Evolutionary conservation across 1,139 yeast genomes (phyloP).

Genomic region (Fermentozyma sake): DNA sequence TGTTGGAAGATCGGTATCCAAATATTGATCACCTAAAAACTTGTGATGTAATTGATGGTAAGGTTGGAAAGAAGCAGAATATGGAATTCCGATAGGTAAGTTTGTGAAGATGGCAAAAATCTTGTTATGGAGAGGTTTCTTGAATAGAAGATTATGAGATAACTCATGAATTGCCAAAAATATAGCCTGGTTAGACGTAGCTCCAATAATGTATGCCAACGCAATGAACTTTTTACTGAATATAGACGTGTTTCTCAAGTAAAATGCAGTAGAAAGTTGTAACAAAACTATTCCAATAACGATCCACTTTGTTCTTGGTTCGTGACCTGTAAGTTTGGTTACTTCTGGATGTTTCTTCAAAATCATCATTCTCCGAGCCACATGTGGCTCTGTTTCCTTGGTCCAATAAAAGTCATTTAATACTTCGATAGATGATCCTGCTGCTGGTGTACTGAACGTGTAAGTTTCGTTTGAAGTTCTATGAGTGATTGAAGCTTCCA

Average conservation of each 20-base stretch:
- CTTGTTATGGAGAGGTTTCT: constrained; percentile 70
- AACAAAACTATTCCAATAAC: constrained; percentile 58
- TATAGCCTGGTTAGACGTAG: constrained; percentile 77
- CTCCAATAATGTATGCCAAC: constrained; percentile 76
- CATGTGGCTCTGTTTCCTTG: constrained; percentile 76
- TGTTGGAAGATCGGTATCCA: constrained; percentile 89
- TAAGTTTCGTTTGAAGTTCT: constrained; percentile 30
- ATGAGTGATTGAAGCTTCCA: constrained; percentile 27
- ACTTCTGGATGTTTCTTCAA: constrained; percentile 76
- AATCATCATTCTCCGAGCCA: constrained; percentile 66
- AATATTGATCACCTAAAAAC: constrained; percentile 78
- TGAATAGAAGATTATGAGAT: constrained; percentile 82
- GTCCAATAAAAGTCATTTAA: constrained; percentile 79
- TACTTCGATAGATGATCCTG: constrained; percentile 38
- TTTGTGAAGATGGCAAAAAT: constrained; percentile 74
- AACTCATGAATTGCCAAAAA: constrained; percentile 88
- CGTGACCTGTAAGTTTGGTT: constrained; percentile 77
- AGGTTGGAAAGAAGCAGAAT: constrained; percentile 86
- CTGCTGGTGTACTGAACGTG: constrained; percentile 39
- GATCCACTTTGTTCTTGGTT: constrained; percentile 78
- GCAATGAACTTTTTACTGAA: constrained; percentile 52
- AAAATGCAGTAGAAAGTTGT: constrained; percentile 61
- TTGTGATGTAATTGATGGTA: constrained; percentile 91
- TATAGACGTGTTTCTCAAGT: constrained; percentile 53
- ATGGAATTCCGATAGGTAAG: constrained; percentile 85